Evolutionary conservation across 257 asterid genomes (phyloP).

Genomic region (Leptodermis oblonga): DNA sequence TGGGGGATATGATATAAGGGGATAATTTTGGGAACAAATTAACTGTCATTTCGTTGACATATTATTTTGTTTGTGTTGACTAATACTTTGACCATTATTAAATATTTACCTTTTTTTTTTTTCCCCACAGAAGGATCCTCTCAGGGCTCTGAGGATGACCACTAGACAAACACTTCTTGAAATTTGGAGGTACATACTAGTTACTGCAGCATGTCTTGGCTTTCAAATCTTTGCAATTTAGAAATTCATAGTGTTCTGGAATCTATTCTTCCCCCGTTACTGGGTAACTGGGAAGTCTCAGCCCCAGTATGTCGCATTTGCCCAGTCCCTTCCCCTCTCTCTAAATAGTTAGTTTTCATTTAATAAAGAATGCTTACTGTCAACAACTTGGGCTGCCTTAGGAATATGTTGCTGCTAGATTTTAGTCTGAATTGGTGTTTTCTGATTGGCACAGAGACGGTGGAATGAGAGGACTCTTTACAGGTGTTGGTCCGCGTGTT

Average conservation of each 20-base stretch:
- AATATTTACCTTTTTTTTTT: constrained; percentile 7
- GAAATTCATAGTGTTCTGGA: not conserved
- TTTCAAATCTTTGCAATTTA: not conserved
- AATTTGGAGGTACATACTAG: constrained; percentile 80
- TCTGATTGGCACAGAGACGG: constrained; percentile 56
- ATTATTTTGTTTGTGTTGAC: not conserved
- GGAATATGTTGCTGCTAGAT: not conserved
- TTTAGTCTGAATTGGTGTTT: constrained; percentile 3
- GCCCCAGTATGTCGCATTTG: not conserved
- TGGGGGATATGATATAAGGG: not conserved
- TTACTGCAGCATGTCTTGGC: not conserved
- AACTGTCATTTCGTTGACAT: not conserved
- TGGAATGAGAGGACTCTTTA: constrained; percentile 79
- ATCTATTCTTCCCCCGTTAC: not conserved
- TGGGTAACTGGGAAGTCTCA: not conserved
- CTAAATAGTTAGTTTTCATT: not conserved
- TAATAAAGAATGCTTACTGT: not conserved
- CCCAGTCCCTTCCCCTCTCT: not conserved
- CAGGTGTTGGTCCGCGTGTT: constrained; percentile 97
- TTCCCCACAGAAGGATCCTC: constrained; percentile 72
- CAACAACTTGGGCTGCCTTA: too few species aligned
- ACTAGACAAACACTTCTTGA: constrained; percentile 76
- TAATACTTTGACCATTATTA: not conserved
- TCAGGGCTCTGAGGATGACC: constrained; percentile 80
- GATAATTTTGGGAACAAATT: not conserved